Conservation (phyloP, 2,329 filamentous ascomycete species). For the Ophioceras dolichostomum region DNA sequence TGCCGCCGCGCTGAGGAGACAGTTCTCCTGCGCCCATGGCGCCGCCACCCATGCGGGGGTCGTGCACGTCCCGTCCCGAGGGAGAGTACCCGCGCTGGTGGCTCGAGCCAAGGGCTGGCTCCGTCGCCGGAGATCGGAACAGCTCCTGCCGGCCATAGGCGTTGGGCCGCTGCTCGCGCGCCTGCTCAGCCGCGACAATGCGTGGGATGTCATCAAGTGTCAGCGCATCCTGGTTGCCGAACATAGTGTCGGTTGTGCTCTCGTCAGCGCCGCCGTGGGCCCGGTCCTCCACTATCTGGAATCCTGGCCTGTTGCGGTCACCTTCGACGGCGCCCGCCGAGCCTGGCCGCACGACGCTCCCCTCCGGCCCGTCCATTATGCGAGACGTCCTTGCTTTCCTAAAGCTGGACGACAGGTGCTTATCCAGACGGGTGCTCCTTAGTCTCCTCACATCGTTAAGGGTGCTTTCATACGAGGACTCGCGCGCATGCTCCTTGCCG, state of each 20-base stretch:
- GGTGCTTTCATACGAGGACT: constrained; percentile 85
- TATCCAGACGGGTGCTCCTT: constrained; percentile 86
- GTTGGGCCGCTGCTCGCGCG: constrained; percentile 76
- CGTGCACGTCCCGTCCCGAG: constrained; percentile 35
- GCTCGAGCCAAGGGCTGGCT: constrained; percentile 55
- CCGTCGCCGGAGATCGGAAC: constrained; percentile 41
- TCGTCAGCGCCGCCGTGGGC: constrained; percentile 52
- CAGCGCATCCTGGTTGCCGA: constrained; percentile 81
- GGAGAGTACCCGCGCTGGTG: constrained; percentile 35
- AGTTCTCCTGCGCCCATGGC: too few relatives aligned
- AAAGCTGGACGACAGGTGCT: constrained; percentile 85
- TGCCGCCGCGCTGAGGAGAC: constrained; percentile 27
- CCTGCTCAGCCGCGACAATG: constrained; percentile 91
- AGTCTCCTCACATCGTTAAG: constrained; percentile 89
- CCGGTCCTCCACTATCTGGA: constrained; percentile 72
- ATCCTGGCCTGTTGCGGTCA: constrained; percentile 37
- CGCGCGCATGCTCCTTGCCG: constrained; percentile 48
- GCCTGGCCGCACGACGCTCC: constrained; percentile 53
- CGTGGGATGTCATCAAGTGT: constrained; percentile 93
- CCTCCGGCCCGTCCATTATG: constrained; percentile 81
- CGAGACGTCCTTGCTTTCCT: constrained; percentile 81
- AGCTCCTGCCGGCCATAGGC: constrained; percentile 61
- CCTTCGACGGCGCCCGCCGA: constrained; percentile 50
- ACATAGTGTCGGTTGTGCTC: constrained; percentile 65
- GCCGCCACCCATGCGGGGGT: constrained; percentile 30